Conservation (phyloP, 148 eudicot species). For the Diospyros kaki region DNA sequence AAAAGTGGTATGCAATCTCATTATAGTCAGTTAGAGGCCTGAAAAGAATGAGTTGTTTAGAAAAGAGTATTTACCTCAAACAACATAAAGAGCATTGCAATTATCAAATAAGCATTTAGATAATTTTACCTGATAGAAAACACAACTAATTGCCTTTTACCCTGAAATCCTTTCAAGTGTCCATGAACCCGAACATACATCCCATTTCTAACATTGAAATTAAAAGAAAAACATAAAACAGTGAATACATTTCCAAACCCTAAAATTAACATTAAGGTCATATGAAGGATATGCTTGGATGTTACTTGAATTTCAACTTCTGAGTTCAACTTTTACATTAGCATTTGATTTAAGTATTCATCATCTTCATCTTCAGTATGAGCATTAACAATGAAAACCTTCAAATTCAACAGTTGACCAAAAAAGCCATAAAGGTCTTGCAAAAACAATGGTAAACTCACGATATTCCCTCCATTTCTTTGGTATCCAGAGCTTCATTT, state of each 20-base stretch:
- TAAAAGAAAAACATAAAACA: constrained; percentile 3
- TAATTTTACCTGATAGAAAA: constrained; percentile 67
- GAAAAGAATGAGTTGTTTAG: constrained; percentile 14
- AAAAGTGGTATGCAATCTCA: constrained; percentile 74
- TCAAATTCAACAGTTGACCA: neutral
- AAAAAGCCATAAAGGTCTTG: neutral
- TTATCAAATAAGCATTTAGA: neutral
- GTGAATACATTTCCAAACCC: neutral
- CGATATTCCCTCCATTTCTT: constrained; percentile 61
- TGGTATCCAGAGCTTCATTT: constrained; percentile 53
- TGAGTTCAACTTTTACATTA: neutral
- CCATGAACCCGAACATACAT: constrained; percentile 81
- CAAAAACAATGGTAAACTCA: constrained; percentile 25
- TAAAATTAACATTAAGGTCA: neutral
- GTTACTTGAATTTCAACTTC: neutral
- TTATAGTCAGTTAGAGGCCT: constrained; percentile 83
- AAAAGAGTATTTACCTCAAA: neutral
- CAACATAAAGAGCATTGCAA: neutral
- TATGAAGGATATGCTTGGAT: neutral
- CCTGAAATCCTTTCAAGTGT: constrained; percentile 76
- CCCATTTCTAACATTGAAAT: constrained; percentile 46
- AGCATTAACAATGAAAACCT: neutral
- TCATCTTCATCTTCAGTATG: neutral
- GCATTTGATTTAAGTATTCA: neutral
- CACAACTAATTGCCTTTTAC: constrained; percentile 63